Base-by-base conservation (phyloP, 2,329 filamentous ascomycete species). In the Pestalotiopsis sp. region DNA sequence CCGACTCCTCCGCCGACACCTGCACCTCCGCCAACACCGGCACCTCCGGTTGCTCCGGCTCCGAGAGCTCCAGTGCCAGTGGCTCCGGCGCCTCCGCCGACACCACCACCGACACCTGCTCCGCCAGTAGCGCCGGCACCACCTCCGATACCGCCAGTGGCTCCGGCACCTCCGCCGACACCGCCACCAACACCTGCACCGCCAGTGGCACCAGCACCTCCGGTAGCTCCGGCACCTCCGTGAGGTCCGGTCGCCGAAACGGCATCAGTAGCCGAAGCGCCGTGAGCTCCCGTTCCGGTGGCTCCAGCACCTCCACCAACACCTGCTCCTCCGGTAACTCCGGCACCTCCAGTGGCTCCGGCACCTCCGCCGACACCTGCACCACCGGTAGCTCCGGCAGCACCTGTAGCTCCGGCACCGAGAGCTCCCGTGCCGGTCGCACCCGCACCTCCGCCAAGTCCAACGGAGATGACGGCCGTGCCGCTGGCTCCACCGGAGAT, bases 191-290 rank as follows among this genome's bases (percentile, higher is more conserved):
- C n/a, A 20, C 14, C 20, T 9, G 17, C 31, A 12, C 20, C 25
- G 14, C 9, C 25, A 3, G 13, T 38, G n/a, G 23, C 62, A 27
- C 38, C 62, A n/a, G 23, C 25, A 12, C 41, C 63, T 25, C 63
- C 63, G 1, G 49, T 52, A 25, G 41, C 63, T 17, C n/a, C 38
- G 41, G 31, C 41, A 17, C 25, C 65, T 20, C 65, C 68, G 31
- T 9, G 31, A 11, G 7, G 7, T 9, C 31, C 31, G 7, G 31
- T 36, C 1, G 31, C 31, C 7, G 63, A 49, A 31, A 65, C 62
- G 36, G 67, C 20, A 60, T 20, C 61, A 62, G 52, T 67, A 27
- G 57, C 64, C 11, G 14, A 14, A 23, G 20, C 64, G 12, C 65
- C 45, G 56, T 38, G 12, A 38, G 56, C 41, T 5, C 57, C 68